Evolutionary conservation across 1,284 basidiomycete species (phyloP).

Genomic region (Fomitopsis pinicola): DNA sequence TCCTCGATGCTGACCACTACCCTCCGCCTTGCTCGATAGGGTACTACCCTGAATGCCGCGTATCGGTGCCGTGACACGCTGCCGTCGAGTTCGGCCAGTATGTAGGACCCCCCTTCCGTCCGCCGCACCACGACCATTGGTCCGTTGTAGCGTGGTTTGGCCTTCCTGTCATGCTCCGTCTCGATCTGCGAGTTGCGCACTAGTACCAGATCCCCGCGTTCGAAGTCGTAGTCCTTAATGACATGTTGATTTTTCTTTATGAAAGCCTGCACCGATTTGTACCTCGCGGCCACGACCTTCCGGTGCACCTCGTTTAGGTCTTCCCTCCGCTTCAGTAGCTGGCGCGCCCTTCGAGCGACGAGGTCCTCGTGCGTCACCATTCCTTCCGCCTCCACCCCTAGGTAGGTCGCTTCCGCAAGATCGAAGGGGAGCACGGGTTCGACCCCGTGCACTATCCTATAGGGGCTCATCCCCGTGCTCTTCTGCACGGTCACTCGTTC

Average conservation of each 20-base stretch:
- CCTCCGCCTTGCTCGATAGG: not conserved
- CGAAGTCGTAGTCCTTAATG: not conserved
- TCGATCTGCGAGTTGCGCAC: not conserved
- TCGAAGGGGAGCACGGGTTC: not conserved
- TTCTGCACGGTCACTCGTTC: slow-evolving; percentile 30
- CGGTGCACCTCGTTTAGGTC: not conserved
- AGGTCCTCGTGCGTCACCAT: not conserved
- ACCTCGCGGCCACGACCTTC: not conserved
- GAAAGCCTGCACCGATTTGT: not conserved
- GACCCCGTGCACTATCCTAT: slow-evolving; percentile 14
- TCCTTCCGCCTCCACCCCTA: not conserved
- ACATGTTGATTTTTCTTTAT: no score
- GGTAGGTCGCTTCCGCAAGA: not conserved
- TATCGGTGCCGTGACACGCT: not conserved
- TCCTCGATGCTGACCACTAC: no score
- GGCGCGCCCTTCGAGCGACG: not conserved
- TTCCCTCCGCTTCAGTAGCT: not conserved
- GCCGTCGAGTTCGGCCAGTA: not conserved
- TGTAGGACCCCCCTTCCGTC: not conserved
- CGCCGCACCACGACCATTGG: not conserved
- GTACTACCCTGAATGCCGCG: not conserved
- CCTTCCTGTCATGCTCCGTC: not conserved
- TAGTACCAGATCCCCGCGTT: not conserved
- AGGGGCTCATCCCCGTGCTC: slow-evolving; percentile 30
- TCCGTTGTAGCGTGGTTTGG: not conserved